Base-by-base conservation (phyloP, 139 green algal genomes). In the Auxenochlorella pyrenoidosa region DNA sequence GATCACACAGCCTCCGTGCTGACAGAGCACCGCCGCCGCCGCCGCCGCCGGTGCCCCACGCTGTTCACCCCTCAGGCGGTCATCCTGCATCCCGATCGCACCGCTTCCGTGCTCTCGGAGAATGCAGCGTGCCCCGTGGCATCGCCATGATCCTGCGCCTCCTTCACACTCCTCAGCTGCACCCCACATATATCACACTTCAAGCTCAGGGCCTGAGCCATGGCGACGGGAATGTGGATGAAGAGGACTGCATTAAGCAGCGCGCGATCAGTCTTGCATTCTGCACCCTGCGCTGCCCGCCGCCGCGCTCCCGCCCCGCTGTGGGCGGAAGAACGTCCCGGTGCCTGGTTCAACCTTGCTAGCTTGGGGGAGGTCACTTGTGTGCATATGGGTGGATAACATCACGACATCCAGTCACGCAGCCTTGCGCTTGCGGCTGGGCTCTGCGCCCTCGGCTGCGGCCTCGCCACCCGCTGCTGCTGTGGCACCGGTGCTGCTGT, bases 81-180 rank as follows among this genome's bases (percentile, higher is more conserved):
- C 36, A 1, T 72, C 38, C 68, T 34, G 24, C 24, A n/a, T 2
- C 47, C 24, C 34, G 5, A 10, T 41, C 86, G 60, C 44, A 95
- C 87, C 51, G 91, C 85, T 63, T 97, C 93, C 26, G 91, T 96
- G n/a, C 85, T 93, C 83, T 98, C 96, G 75, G 93, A 91, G 88
- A 98, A 98, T 40, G 96, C 91, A 0, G 91, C 51, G 81, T 98
- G 96, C 2, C 95, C 95, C 24, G 94, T 95, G 13, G 86, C 75
- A 28, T 86, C 82, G 6, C 88, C 90, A 79, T 98, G 96, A 26
- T 82, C 75, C 68, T 98, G 94, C 0, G 94, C 94, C 84, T 98
- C 96, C 32, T 89, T 87, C 10, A 97, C 93, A 41, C 81, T 94
- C 15, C 80, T 71, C 8, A 97, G 72, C 26, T 93, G 83, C 24